Base-by-base conservation (phyloP, 169 alveolate genomes). In the Plasmodium relictum region DNA sequence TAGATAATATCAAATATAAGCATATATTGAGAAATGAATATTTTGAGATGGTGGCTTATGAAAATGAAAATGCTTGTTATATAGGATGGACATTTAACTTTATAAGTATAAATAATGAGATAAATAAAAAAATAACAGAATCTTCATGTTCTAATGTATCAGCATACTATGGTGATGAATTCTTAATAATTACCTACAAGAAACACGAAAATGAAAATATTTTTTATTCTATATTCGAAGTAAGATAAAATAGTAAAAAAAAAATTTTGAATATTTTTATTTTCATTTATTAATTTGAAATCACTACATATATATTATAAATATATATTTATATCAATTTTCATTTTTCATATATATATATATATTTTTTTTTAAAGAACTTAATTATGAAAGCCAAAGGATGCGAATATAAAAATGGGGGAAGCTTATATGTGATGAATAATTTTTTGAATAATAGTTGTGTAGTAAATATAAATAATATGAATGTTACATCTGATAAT, bases 21-120 rank as follows among this genome's bases (percentile, higher is more conserved):
- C 48, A 52, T 45, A 39, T 76, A 16, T 16, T 76, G 16, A 14
- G 88, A 2, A 62, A 62, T 12, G 14, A 26, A 39, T 22, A 42
- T 24, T 76, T 48, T 26, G 76, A 76, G 12, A 76, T 14, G 12
- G 31, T 76, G n/a, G 65, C 37, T 16, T 76, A 20, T 52, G 54
- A 61, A 24, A 48, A 45, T 52, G 63, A 50, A 3, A 54, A 76
- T 12, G 41, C 4, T n/a, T 76, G 88, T 63, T 76, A 76, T 24
- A 62, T 76, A 14, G 73, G 76, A 0, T 76, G 88, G 88, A 62
- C 76, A 0, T 76, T 76, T 54, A 76, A 76, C 50, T 76, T 68
- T 0, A 6, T 37, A 8, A 63, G 18, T 50, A 61, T 76, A 24
- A 76, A 76, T 22, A 65, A 52, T 18, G 88, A 76, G 6, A 62